phyloP scores from a whole-genome alignment of 2,329 filamentous ascomycete species.

The Botryotinia narcissicola region DNA sequence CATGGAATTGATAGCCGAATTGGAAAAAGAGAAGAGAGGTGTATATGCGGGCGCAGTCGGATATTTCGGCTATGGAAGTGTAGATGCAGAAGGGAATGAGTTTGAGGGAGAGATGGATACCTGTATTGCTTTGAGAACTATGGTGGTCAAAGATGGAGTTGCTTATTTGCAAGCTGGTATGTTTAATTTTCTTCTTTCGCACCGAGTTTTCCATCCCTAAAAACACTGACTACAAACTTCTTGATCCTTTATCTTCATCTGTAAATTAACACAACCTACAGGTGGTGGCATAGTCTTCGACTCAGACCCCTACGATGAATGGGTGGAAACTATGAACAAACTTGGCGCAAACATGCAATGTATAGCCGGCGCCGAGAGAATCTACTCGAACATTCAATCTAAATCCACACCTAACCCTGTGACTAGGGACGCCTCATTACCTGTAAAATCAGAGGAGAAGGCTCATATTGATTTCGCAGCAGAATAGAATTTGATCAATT shows the following conservation, averaged over 20 bases:
- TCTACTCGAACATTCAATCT: constrained; percentile 29
- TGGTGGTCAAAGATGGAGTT: constrained; percentile 87
- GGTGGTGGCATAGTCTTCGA: constrained; percentile 92
- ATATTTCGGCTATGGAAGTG: constrained; percentile 85
- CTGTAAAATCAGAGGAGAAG: constrained; percentile 15
- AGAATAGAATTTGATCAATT: constrained; percentile 16
- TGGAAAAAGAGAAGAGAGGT: constrained; percentile 90
- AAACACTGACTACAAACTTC: no score
- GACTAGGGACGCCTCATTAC: constrained; percentile 1
- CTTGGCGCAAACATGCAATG: constrained; percentile 84
- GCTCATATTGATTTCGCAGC: constrained; percentile 32
- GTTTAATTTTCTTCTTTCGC: constrained; percentile 29
- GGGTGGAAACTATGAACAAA: constrained; percentile 97
- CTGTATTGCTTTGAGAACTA: constrained; percentile 71
- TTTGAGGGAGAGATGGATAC: constrained; percentile 90
- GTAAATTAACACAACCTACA: constrained; percentile 32
- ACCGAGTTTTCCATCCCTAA: not conserved
- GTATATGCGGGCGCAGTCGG: constrained; percentile 95
- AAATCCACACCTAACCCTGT: constrained; percentile 9
- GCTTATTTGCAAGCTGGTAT: constrained; percentile 82
- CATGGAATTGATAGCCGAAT: constrained; percentile 94
- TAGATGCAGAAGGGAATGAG: constrained; percentile 59
- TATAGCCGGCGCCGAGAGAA: constrained; percentile 78
- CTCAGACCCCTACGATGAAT: constrained; percentile 87
- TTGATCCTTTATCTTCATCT: not conserved